Conservation (phyloP, 345 rosid genomes). For the Populus pruinosa region DNA sequence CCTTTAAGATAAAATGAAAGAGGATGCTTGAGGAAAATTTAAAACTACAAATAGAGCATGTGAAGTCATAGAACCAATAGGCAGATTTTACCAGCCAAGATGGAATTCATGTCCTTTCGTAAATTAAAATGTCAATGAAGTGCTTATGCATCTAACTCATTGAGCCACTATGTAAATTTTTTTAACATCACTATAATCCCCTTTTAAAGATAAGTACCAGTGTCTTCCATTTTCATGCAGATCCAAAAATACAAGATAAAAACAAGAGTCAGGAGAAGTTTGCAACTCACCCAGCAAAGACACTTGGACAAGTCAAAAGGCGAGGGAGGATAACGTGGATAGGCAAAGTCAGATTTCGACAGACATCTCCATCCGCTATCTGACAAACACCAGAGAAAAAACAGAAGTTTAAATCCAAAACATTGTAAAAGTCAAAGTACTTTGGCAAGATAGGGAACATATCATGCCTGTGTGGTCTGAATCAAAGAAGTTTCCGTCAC, state of each 20-base stretch:
- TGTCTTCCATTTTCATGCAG: background rate
- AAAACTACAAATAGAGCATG: background rate
- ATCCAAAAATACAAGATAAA: background rate
- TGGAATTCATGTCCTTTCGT: too few relatives aligned
- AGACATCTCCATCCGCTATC: conserved; percentile 95
- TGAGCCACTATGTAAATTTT: background rate
- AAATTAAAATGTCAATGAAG: too few relatives aligned
- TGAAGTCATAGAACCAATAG: too few relatives aligned
- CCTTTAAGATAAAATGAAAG: too few relatives aligned
- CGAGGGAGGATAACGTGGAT: conserved; percentile 78
- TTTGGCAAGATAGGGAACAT: conserved; percentile 1
- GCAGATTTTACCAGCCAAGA: too few relatives aligned
- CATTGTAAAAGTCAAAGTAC: background rate
- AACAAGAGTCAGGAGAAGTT: background rate
- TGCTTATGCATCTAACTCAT: too few relatives aligned
- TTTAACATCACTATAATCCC: background rate
- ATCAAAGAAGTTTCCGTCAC: conserved; percentile 82
- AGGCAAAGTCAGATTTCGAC: conserved; percentile 59
- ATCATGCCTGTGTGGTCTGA: conserved; percentile 77
- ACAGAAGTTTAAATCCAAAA: conserved; percentile 5
- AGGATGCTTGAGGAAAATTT: background rate
- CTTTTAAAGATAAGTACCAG: background rate
- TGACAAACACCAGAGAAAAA: conserved; percentile 24
- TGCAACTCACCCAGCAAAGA: conserved; percentile 71
- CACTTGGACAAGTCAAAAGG: conserved; percentile 81